Conservation (phyloP, 1,284 basidiomycete genomes). For the Tylopilus sp. region DNA sequence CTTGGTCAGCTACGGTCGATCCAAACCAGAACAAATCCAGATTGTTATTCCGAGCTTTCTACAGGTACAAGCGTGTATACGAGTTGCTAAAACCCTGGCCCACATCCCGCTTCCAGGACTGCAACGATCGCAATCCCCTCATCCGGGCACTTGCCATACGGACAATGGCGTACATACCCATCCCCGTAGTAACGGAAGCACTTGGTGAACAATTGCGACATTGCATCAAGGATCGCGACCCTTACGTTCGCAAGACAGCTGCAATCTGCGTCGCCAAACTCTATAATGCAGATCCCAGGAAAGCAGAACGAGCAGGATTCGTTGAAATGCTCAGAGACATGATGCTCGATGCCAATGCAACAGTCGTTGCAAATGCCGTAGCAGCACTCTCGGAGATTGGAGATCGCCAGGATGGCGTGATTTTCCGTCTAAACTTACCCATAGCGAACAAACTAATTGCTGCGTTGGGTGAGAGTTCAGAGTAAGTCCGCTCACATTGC, state of each 20-base stretch:
- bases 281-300: slow-evolving; percentile 77
- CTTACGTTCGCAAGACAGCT: slow-evolving; percentile 95
- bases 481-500: slow-evolving; percentile 49
- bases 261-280: slow-evolving; percentile 92
- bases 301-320: slow-evolving; percentile 81
- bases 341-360: slow-evolving; percentile 89
- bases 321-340: slow-evolving; percentile 83
- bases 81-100: background rate
- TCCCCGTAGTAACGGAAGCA: slow-evolving; percentile 74
- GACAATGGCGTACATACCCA: slow-evolving; percentile 94
- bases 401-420: slow-evolving; percentile 85
- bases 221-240: slow-evolving; percentile 83
- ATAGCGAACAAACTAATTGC: slow-evolving; percentile 81
- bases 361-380: slow-evolving; percentile 92
- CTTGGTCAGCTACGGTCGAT: slow-evolving; percentile 86
- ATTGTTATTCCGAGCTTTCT: slow-evolving; percentile 86
- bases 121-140: slow-evolving; percentile 86
- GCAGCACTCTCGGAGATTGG: slow-evolving; percentile 90
- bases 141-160: slow-evolving; percentile 90
- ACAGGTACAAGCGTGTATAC: slow-evolving; percentile 49
- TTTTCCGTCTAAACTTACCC: slow-evolving; percentile 78
- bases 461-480: slow-evolving; percentile 85
- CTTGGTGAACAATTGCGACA: slow-evolving; percentile 83
- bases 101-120: slow-evolving; percentile 56
- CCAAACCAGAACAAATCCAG: slow-evolving; percentile 84